Conservation (phyloP, 2,329 filamentous ascomycete genomes). For the Aspergillus vadensis region DNA sequence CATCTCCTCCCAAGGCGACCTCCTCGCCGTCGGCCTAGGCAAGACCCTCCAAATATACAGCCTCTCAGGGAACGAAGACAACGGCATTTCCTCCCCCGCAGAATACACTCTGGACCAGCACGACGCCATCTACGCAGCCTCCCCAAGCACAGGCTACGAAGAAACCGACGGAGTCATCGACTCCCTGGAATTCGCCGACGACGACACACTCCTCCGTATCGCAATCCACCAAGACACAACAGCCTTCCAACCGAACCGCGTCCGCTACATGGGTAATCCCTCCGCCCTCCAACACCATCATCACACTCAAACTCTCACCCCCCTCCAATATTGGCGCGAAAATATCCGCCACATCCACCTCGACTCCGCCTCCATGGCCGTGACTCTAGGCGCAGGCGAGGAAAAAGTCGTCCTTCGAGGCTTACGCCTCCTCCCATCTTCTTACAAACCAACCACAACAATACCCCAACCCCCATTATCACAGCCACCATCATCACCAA, state of each 20-base stretch:
- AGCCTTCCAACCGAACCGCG: constrained; percentile 19
- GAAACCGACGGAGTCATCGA: constrained; percentile 25
- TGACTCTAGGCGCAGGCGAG: constrained; percentile 11
- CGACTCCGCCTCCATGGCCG: constrained; percentile 23
- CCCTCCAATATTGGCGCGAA: constrained; percentile 22
- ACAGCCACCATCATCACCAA: background rate
- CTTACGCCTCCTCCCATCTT: constrained; percentile 17
- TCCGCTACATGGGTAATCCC: constrained; percentile 25
- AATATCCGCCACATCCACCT: constrained; percentile 22
- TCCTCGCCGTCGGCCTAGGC: constrained; percentile 23
- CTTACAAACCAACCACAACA: constrained; percentile 6
- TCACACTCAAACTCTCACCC: too few relatives aligned
- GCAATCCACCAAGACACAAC: constrained; percentile 20
- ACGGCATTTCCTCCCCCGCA: constrained; percentile 12
- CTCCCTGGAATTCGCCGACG: constrained; percentile 22
- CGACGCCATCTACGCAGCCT: constrained; percentile 2
- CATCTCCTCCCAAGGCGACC: constrained; percentile 17
- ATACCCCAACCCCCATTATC: background rate
- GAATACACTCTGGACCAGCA: constrained; percentile 20
- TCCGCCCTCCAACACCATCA: background rate
- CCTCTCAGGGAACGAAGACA: constrained; percentile 6
- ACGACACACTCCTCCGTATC: constrained; percentile 25
- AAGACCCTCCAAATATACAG: constrained; percentile 26
- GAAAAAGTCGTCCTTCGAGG: constrained; percentile 18
- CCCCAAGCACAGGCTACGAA: constrained; percentile 13